A percentile compares a stretch with the other conserved stretches of the same genome.
Conservation (phyloP, 176 grass and related monocot species). For the Rhipidocladum racemiflorum region DNA sequence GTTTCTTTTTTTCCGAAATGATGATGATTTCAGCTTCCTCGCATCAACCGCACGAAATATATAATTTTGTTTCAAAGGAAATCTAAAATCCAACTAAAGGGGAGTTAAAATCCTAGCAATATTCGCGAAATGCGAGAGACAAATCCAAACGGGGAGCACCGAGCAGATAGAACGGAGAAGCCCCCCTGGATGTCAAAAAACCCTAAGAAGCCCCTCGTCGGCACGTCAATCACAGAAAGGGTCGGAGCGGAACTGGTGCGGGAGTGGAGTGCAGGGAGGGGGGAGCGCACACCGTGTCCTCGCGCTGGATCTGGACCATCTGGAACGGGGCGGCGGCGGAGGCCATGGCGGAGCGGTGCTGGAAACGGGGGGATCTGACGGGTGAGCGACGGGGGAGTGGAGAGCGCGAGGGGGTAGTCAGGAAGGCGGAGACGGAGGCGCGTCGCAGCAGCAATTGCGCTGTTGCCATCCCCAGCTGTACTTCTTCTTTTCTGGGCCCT, state of each 20-base stretch:
- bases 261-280: not conserved
- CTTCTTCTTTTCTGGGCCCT: too few species aligned
- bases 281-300: conserved; percentile 47
- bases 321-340: conserved; percentile 48
- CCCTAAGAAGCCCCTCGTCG: not conserved
- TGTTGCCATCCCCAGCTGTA: conserved; percentile 24
- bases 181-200: not conserved
- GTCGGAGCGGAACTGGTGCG: not conserved
- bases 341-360: conserved; percentile 45
- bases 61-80: not conserved
- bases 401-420: not conserved
- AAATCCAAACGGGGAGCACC: not conserved
- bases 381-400: conserved; percentile 12
- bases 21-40: not conserved
- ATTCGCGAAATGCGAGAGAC: not conserved
- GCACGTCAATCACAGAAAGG: too few species aligned
- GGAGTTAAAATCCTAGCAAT: not conserved
- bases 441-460: conserved; percentile 24
- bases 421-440: conserved; percentile 19
- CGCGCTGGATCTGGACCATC: conserved; percentile 84
- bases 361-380: conserved; percentile 8
- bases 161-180: too few species aligned
- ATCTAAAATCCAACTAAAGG: not conserved
- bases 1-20: not conserved
- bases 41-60: not conserved